Evolutionary conservation across 2,329 filamentous ascomycete species (phyloP).

Genomic region (Mycogone perniciosa): DNA sequence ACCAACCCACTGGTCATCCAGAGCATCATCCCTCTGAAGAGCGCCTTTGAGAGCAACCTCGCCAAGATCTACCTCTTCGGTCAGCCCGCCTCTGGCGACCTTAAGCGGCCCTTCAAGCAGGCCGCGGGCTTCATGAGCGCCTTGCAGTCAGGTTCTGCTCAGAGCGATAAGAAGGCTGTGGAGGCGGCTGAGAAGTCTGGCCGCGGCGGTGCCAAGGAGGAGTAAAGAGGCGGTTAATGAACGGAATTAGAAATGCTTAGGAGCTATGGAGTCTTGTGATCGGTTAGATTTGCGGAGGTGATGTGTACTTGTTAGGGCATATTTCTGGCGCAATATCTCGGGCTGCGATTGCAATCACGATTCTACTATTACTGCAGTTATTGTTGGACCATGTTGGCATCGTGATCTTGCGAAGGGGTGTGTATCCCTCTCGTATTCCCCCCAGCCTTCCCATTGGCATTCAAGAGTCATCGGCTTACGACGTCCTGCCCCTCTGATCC

Average conservation of each 20-base stretch:
- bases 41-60: constrained; percentile 88
- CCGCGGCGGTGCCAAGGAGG: constrained; percentile 64
- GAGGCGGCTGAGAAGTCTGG: constrained; percentile 73
- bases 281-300: not conserved
- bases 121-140: constrained; percentile 74
- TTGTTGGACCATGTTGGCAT: no score
- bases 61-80: constrained; percentile 93
- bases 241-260: not conserved
- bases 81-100: constrained; percentile 77
- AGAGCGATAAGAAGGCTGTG: constrained; percentile 88
- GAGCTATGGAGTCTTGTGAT: no score
- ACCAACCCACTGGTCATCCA: constrained; percentile 98
- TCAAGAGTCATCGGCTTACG: no score
- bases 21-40: constrained; percentile 96
- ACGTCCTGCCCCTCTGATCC: no score
- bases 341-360: not conserved
- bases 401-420: no score
- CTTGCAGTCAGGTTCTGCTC: constrained; percentile 64
- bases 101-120: constrained; percentile 94
- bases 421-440: no score
- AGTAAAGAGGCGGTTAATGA: constrained; percentile 39
- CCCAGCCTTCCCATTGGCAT: no score
- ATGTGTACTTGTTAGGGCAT: constrained; percentile 2
- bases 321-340: not conserved
- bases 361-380: not conserved